Conservation (phyloP, 768 basidiomycete species). For the Suillus paluster region DNA sequence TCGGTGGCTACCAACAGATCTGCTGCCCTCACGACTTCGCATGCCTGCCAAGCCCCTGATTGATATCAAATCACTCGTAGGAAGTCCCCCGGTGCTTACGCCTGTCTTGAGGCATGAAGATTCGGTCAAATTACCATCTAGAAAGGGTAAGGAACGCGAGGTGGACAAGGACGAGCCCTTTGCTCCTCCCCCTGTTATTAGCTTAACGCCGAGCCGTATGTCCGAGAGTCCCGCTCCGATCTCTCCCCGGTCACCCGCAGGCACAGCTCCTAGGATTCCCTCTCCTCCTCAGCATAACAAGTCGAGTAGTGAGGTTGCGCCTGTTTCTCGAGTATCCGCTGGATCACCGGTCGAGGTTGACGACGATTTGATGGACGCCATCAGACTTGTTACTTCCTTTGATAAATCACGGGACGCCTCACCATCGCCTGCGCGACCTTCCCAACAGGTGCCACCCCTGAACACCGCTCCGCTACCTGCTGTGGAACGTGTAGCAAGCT, state of each 20-base stretch:
- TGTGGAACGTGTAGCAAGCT: not conserved
- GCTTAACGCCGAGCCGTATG: constrained; percentile 21
- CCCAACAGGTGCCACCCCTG: not conserved
- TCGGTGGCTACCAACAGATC: constrained; percentile 38
- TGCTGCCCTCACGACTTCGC: constrained; percentile 27
- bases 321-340: constrained; percentile 1
- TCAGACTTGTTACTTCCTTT: constrained; percentile 33
- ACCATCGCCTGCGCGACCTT: constrained; percentile 11
- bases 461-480: not conserved
- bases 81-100: constrained; percentile 41
- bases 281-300: constrained; percentile 18
- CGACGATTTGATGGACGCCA: constrained; percentile 36
- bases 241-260: not conserved
- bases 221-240: constrained; percentile 15
- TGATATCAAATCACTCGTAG: constrained; percentile 36
- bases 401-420: constrained; percentile 25
- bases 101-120: constrained; percentile 34
- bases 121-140: constrained; percentile 28
- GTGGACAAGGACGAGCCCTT: constrained; percentile 32
- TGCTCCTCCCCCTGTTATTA: constrained; percentile 31
- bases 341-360: constrained; percentile 20
- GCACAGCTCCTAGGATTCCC: not conserved
- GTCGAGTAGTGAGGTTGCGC: constrained; percentile 21
- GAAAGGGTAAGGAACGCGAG: constrained; percentile 23
- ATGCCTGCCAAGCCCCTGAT: constrained; percentile 49